Conservation (phyloP, 805 yeast species). For the Metschnikowia kunwiensis region DNA sequence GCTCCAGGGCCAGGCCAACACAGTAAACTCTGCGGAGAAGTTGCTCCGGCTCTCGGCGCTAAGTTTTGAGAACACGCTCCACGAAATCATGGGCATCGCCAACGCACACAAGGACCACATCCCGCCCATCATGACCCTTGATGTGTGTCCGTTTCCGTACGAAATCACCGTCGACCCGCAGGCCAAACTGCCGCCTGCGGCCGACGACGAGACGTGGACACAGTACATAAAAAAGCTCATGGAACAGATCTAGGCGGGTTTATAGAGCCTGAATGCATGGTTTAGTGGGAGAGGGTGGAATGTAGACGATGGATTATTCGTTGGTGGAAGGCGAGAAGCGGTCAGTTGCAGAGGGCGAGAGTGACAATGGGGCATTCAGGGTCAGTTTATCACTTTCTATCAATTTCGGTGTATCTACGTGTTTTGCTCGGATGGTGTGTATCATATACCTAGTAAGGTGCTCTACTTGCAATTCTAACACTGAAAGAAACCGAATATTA, state of each 20-base stretch:
- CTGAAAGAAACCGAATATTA: too few relatives aligned
- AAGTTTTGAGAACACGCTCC: conserved; percentile 40
- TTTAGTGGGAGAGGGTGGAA: too few relatives aligned
- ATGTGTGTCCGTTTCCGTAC: conserved; percentile 61
- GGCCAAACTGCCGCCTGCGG: conserved; percentile 12
- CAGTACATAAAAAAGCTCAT: conserved; percentile 26
- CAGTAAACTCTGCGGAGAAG: conserved; percentile 24
- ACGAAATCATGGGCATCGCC: conserved; percentile 48
- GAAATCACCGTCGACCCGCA: conserved; percentile 25
- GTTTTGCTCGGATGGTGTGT: too few relatives aligned
- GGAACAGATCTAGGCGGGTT: conserved; percentile 10
- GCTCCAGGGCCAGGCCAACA: conserved; percentile 8
- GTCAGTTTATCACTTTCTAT: too few relatives aligned
- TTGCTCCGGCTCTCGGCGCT: conserved; percentile 28
- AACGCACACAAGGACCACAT: conserved; percentile 62
- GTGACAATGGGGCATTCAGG: too few relatives aligned
- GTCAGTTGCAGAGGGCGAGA: too few relatives aligned
- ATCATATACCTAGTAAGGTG: too few relatives aligned
- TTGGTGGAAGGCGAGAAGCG: too few relatives aligned
- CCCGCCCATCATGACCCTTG: conserved; percentile 70
- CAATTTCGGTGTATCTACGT: too few relatives aligned
- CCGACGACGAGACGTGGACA: conserved; percentile 40
- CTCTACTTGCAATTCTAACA: too few relatives aligned
- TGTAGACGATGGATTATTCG: too few relatives aligned
- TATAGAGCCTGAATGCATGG: background rate